A percentile compares a stretch with the other conserved stretches of the same genome.
These are phyloP conservation scores for Starmerella tilneyi DNA, from an alignment of 805 yeast genomes.

Conservation along the genomic window DNA sequence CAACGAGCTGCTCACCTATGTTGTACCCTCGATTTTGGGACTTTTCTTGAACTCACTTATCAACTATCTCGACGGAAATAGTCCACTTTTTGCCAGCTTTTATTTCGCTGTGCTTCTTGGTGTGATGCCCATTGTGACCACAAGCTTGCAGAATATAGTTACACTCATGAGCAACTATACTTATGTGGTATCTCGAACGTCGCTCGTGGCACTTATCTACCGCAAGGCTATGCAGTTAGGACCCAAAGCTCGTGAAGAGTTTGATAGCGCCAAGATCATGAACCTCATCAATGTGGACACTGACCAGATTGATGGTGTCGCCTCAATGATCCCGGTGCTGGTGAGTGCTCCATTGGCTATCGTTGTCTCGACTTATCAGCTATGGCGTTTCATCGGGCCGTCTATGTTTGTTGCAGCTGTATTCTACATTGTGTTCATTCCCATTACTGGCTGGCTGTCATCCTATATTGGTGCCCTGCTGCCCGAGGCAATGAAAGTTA, in stretches of 20 bases:
- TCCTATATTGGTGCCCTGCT: slow-evolving; percentile 50
- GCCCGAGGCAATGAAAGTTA: slow-evolving; percentile 68
- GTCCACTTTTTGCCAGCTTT: slow-evolving; percentile 19
- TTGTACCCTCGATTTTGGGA: slow-evolving; percentile 20
- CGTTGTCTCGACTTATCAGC: slow-evolving; percentile 56
- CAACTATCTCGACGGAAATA: slow-evolving; percentile 11
- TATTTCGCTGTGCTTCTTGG: slow-evolving; percentile 23
- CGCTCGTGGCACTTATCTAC: slow-evolving; percentile 55
- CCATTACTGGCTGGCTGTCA: slow-evolving; percentile 59
- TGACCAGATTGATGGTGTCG: slow-evolving; percentile 70
- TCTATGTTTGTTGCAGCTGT: slow-evolving; percentile 86
- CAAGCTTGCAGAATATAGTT: slow-evolving; percentile 18
- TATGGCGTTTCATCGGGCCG: slow-evolving; percentile 64
- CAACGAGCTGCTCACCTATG: slow-evolving; percentile 14
- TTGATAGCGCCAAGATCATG: slow-evolving; percentile 83
- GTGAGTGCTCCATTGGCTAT: slow-evolving; percentile 92
- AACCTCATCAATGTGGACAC: slow-evolving; percentile 89
- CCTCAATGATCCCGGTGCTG: slow-evolving; percentile 59
- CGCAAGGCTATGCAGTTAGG: slow-evolving; percentile 62
- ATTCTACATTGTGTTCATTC: slow-evolving; percentile 64
- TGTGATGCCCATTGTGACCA: slow-evolving; percentile 19
- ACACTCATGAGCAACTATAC: slow-evolving; percentile 14
- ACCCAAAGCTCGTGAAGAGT: slow-evolving; percentile 48
- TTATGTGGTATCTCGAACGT: slow-evolving; percentile 19
- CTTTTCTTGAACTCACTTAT: slow-evolving; percentile 21